Evolutionary conservation across 2,329 filamentous ascomycete species (phyloP), one percentile per base, ranked within the genome.

Genomic region (Cucurbitaria berberidis): DNA sequence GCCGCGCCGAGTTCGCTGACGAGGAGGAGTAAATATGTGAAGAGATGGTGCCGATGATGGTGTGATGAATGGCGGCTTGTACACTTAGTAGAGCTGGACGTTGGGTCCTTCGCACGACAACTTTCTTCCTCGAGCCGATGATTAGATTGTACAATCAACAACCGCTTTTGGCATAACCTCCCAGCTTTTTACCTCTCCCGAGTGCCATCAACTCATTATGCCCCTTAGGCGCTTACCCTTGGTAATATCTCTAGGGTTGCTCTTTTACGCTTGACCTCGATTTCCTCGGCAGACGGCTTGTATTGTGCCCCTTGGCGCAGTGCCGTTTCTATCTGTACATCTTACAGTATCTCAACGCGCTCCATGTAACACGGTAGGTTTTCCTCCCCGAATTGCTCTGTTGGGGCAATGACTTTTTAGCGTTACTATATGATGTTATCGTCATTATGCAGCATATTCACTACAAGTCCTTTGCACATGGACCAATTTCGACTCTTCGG

Each of bases 1-100:
- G 89, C 46, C 87, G 87, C 66, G 76, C 79, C 32, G 77, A 83
- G 66, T 81, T 77, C 58, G 78, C 60, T 51, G 80, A 79, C 18
- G 76, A 75, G 57, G 76, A 75, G 57, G 79, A 80, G 60, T 66
- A 70, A 60, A 58, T 55, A 38, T 22, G 15, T 7, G 19, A 19
- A 32, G 21, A 24, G 45, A 47, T 39, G 39, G 42, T 34, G 42
- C 8, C 21, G 22, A 48, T 48, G 46, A 42, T 34, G 27, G 26
- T 22, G 19, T 27, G 54, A 47, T 39, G 46, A 29, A 44, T 26
- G 21, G 46, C 39, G 45, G 48, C 26, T 18, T 63, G 60, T 60
- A 60, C 45, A 59, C 53, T 48, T 55, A 55, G 53, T 48, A 34
- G 48, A 52, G 51, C 30, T 35, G 50, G 46, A 51, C 27, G 45